Base-by-base conservation (phyloP, 352 stramenopile genomes). In the Phytophthora idaei region DNA sequence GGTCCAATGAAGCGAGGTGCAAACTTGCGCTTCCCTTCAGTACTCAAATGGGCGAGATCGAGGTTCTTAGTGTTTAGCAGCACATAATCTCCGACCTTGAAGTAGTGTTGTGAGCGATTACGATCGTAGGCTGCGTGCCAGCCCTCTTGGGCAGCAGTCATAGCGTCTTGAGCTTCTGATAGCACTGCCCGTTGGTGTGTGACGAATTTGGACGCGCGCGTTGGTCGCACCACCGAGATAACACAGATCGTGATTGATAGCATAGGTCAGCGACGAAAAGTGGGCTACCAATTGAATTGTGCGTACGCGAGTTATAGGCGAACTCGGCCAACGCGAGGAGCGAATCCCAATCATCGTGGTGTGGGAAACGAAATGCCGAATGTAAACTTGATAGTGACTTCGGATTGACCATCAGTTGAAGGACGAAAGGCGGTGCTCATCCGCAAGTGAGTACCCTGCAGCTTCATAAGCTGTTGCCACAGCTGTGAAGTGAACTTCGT, bases 61-160 rank as follows among this genome's bases (percentile, higher is more conserved):
- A 69, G 46, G 27, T 53, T 58, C 21, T 54, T 44, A 0, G 46
- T 42, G 34, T 69, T 28, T 7, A 69, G 36, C 0, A 69, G 46
- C 14, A 69, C 53, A 4, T 55, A 41, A 10, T 56, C 53, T 4
- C 17, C 17, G 5, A 64, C 32, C 7, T 29, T 5, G 10, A 46
- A 57, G 3, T 6, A 1, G 5, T 46, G 1, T 0, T 46, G n/a
- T 11, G 34, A 11, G 2, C 32, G 34, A 36, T 46, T 45, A 2
- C n/a, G 50, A 12, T 57, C 50, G 14, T 57, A 57, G 7, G 21
- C 5, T 12, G 5, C 6, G 6, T 49, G n/a, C n/a, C n/a, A 12
- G n/a, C 6, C 5, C 10, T 28, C n/a, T 28, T 49, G 42, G 6
- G 42, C 42, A 12, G 42, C n/a, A 29, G 42, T 15, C n/a, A 49